phyloP scores from a whole-genome alignment of 2,329 filamentous ascomycete species.

The Hypocreales sp. region DNA sequence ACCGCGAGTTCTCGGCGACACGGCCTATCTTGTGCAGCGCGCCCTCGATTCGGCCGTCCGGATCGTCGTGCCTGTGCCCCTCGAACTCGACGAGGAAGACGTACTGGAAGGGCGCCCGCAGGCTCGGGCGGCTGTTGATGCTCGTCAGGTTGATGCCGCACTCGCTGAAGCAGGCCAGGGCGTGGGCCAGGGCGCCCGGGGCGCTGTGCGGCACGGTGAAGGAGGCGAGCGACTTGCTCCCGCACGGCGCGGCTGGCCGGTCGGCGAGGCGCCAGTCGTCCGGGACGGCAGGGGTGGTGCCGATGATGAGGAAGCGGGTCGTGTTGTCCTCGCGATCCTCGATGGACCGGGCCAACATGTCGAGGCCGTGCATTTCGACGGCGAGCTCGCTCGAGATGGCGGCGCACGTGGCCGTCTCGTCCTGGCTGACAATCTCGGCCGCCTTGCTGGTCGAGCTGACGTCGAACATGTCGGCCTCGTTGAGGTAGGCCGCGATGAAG shows the following conservation, averaged over 20 bases:
- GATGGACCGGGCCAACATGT: conserved; percentile 53
- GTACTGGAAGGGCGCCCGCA: conserved; percentile 68
- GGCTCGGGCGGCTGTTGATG: conserved; percentile 75
- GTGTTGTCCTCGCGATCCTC: conserved; percentile 63
- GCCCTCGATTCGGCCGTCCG: conserved; percentile 39
- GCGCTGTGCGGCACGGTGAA: conserved; percentile 68
- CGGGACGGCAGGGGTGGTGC: conserved; percentile 15
- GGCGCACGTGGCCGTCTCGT: conserved; percentile 44
- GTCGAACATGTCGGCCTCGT: conserved; percentile 65
- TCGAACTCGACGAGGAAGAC: conserved; percentile 90
- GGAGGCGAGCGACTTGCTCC: conserved; percentile 58
- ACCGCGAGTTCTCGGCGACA: conserved; percentile 48
- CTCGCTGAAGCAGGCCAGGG: conserved; percentile 61
- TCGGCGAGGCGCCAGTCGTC: conserved; percentile 11
- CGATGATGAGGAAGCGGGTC: conserved; percentile 63
- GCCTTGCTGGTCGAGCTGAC: conserved; percentile 75
- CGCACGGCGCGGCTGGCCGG: conserved; percentile 6
- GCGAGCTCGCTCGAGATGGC: conserved; percentile 69
- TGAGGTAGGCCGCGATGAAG: conserved; percentile 58
- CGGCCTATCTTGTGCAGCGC: conserved; percentile 42
- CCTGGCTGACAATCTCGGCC: conserved; percentile 57
- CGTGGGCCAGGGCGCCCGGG: conserved; percentile 72
- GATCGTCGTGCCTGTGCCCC: conserved; percentile 36
- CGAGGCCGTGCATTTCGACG: conserved; percentile 49
- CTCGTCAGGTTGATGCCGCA: conserved; percentile 70